Evolutionary conservation across 2,329 filamentous ascomycete genomes (phyloP), one percentile per base, ranked within the genome.

Genomic region (Zalaria sp.): DNA sequence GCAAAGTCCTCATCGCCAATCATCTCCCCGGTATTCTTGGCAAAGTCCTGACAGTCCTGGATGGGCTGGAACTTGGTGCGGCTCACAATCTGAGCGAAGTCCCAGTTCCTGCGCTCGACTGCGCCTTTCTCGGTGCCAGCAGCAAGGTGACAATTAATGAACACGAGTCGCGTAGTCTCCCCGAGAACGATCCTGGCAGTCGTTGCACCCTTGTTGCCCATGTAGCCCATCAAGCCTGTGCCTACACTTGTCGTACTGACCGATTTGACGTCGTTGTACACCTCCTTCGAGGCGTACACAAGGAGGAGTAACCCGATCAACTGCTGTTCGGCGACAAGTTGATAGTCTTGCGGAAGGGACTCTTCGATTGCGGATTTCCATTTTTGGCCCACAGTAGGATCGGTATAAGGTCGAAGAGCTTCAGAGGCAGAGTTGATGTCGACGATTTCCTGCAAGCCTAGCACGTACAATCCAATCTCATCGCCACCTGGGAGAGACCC

Each of bases 171-270:
- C 0, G 91, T 95, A 0, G 87, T 87, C 58, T 95, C 91, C 2
- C 89, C 91, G 1, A 98, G 65, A 1, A 98, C 70, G 3, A 98
- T 67, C 18, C 89, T 75, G 3, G 83, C 82, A 3, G 81, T 76
- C 1, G 94, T 81, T 3, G 84, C 89, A 1, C 91, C 91, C 59
- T 98, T 98, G 60, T 98, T 98, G 6, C 91, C 91, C 67, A 95
- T 81, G 55, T 94, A 94, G 0, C 89, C 89, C 61, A 93, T 75
- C 35, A 96, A 61, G 0, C 91, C 91, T 0, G 91, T 98, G 0
- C 88, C 89, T 5, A 96, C 81, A 43, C 77, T 81, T 4, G 79
- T 79, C 2, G 81, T 87, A 60, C 84, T 93, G 50, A 94, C 77
- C 38, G 84, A 83, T 47, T 78, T 83, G 52, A 96, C 75, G 2